A percentile compares a stretch with the other conserved stretches of the same genome.
Evolutionary conservation across 805 yeast species (phyloP).

Genomic region (Kodamaea neixiangensis): DNA sequence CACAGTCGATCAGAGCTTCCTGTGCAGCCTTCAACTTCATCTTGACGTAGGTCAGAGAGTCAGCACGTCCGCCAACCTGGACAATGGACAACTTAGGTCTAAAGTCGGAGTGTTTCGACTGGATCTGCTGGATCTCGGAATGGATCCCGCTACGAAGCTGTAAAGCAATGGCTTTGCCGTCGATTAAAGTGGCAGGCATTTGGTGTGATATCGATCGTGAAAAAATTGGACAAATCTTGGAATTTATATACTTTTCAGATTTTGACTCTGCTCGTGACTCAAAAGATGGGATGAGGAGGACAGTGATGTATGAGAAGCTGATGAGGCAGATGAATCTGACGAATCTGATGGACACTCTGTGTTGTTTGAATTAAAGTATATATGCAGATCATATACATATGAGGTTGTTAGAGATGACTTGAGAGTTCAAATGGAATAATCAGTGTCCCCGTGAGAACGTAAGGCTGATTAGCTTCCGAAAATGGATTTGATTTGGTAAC

Average conservation of each 20-base stretch:
- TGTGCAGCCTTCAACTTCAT: conserved; percentile 79
- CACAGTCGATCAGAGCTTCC: conserved; percentile 66
- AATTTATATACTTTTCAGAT: conserved; percentile 3
- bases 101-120: conserved; percentile 52
- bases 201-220: conserved; percentile 1
- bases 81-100: conserved; percentile 67
- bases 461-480: background rate
- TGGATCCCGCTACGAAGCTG: conserved; percentile 40
- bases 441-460: background rate
- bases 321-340: too few relatives aligned
- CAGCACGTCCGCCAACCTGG: conserved; percentile 78
- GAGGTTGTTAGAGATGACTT: too few relatives aligned
- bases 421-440: too few relatives aligned
- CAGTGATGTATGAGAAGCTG: too few relatives aligned
- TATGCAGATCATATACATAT: too few relatives aligned
- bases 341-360: too few relatives aligned
- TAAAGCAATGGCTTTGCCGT: conserved; percentile 47
- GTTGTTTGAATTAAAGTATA: too few relatives aligned
- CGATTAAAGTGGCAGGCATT: conserved; percentile 37
- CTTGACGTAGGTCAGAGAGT: conserved; percentile 77
- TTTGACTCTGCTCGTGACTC: background rate
- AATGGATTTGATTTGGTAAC: too few relatives aligned
- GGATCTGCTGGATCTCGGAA: conserved; percentile 41
- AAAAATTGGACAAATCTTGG: conserved; percentile 1
- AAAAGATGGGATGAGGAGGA: too few relatives aligned